Evolutionary conservation across 1,139 yeast genomes (phyloP), one percentile per base, ranked within the genome.

Genomic region (Suhomyces kunorum): DNA sequence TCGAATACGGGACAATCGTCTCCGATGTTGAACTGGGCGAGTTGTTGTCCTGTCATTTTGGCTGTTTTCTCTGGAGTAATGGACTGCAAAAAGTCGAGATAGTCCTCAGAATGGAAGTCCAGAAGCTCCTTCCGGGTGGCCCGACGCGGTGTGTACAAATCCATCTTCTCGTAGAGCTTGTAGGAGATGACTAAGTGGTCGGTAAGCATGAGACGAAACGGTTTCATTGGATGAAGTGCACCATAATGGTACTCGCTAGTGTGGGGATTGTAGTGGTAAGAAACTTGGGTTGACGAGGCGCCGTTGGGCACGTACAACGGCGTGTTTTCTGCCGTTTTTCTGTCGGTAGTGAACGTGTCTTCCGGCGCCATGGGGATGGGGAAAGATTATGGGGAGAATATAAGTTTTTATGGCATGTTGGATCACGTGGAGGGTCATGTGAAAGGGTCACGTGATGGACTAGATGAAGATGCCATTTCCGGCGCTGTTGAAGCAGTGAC

Each of bases 1-100:
- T 90, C 98, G 61, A 92, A 92, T 20, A 92, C 92, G 1, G 98
- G 98, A 63, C 98, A 92, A 62, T 92, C 98, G 56, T 89, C 97
- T 22, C 98, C 98, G 41, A 92, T 90, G 58, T 90, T 90, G 68
- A 90, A 92, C 58, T 87, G 83, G 28, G 81, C 79, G 40, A 85
- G 62, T 20, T 80, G 75, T 31, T 65, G 60, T 23, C 76, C 78
- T 5, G 81, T 71, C 56, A 81, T 69, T 50, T 81, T 78, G 34
- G 76, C 70, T 15, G 83, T 69, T 49, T 81, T 83, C 45, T 87
- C 95, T 0, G 98, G 98, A 1, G 96, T 84, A 12, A 90, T 87
- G 28, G 74, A 70, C 53, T 84, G 80, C 36, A 92, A 65, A 53
- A 92, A 92, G 46, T 88, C 81, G 12, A 92, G 73, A 56, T 92